phyloP scores from a whole-genome alignment of 2,329 filamentous ascomycete genomes.

The Grosmannia huntii region DNA sequence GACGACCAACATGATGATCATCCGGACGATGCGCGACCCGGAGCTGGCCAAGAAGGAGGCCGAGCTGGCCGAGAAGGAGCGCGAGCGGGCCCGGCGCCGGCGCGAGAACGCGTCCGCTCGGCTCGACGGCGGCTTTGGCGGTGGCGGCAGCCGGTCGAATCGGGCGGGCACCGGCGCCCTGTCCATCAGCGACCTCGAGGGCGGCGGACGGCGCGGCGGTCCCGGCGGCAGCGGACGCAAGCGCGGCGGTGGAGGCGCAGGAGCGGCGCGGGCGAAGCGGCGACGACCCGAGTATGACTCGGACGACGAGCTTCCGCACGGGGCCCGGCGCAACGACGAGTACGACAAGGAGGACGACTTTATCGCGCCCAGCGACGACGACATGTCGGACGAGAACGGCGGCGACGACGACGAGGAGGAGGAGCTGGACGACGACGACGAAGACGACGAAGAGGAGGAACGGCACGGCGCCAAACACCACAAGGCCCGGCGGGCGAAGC shows the following conservation, averaged over 20 bases:
- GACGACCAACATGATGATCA: constrained; percentile 51
- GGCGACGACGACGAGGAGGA: constrained; percentile 50
- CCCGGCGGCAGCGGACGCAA: constrained; percentile 35
- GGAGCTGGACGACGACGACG: constrained; percentile 41
- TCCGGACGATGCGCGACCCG: constrained; percentile 55
- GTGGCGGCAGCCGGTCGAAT: constrained; percentile 18
- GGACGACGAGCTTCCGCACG: constrained; percentile 56
- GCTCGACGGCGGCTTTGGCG: constrained; percentile 41
- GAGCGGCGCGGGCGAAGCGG: constrained; percentile 37
- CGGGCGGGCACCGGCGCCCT: constrained; percentile 39
- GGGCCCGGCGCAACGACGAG: constrained; percentile 52
- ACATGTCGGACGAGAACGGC: constrained; percentile 43
- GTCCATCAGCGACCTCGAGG: constrained; percentile 59
- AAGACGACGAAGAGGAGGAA: constrained; percentile 15
- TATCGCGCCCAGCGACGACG: constrained; percentile 62
- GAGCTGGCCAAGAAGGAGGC: constrained; percentile 63
- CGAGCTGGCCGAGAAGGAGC: constrained; percentile 63
- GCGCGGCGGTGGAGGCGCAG: constrained; percentile 31
- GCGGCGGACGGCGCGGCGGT: constrained; percentile 17
- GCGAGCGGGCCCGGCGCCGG: constrained; percentile 50
- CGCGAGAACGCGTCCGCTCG: constrained; percentile 56
- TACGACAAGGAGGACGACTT: constrained; percentile 75
- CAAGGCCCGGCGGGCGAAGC: constrained; percentile 29
- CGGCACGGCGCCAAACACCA: background rate
- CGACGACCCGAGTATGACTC: constrained; percentile 58